Base-by-base conservation (phyloP, 2,329 filamentous ascomycete species). In the Calonectria naviculata region DNA sequence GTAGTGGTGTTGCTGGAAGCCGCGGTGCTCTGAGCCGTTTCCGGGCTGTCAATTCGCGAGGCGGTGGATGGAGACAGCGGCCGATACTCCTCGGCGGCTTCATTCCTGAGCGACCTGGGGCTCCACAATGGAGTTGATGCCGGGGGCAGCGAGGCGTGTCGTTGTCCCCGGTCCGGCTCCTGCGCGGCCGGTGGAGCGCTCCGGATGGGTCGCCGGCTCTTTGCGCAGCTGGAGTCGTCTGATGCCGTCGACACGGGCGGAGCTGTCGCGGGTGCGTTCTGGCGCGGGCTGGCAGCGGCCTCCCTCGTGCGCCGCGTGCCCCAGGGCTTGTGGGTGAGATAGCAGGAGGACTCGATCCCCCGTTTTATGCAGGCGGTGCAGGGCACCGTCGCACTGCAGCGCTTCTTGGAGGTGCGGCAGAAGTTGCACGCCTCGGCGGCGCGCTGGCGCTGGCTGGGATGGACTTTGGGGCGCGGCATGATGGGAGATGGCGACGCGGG, bases 381-480 rank as follows among this genome's bases (percentile, higher is more conserved):
- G 1, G 87, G 87, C 3, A 85, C 84, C 0, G 82, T 83, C 12
- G 85, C 87, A 67, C 84, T 85, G 75, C 87, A 89, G 72, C 86
- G 81, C 78, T 88, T 89, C 79, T 89, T 89, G 10, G 86, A 84
- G 17, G 82, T 80, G 34, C 86, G 84, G 73, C 87, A 89, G 7
- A 83, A 77, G 56, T 83, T 81, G 73, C 87, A 89, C 9, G 87
- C 87, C 68, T 87, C 85, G 26, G 83, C 83, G 19, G 86, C 85
- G 46, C 87, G 83, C 68, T 85, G 84, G 5, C 88, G 85, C 71
- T 88, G 84, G 58, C 85, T 84, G 2, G 86, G 85, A 21, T 82
- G 83, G 26, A 89, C 86, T 73, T 85, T 88, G 15, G 87, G 87
- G 26, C 88, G 87, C 69, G 87, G 87, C 87, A 89, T 89, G 42